These are phyloP conservation scores for Candida hispaniensis DNA, from an alignment of 805 yeast genomes.

Conservation along the genomic window DNA sequence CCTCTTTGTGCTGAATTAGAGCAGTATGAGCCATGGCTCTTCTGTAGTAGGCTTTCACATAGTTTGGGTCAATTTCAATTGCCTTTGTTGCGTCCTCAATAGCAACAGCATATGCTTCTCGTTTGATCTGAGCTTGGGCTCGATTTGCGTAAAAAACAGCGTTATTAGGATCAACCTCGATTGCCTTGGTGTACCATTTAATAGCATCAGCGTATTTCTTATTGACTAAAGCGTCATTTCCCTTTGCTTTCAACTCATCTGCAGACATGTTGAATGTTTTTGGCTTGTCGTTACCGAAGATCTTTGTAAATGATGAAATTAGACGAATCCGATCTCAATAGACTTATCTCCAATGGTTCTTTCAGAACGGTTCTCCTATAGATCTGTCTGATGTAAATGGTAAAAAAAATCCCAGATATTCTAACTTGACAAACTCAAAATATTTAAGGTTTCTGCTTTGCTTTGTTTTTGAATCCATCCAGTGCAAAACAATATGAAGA, in stretches of 20 bases:
- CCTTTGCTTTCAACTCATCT: slow-evolving; percentile 42
- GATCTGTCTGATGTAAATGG: too few species aligned
- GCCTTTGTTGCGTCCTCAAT: slow-evolving; percentile 68
- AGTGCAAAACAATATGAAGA: too few species aligned
- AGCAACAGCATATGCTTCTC: slow-evolving; percentile 81
- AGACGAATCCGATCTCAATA: too few species aligned
- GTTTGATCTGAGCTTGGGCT: slow-evolving; percentile 78
- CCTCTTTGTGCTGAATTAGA: slow-evolving; percentile 60
- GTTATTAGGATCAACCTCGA: slow-evolving; percentile 45
- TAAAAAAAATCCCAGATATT: too few species aligned
- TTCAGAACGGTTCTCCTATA: too few species aligned
- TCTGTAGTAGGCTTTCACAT: slow-evolving; percentile 75
- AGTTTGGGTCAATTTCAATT: slow-evolving; percentile 51
- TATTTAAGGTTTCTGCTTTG: too few species aligned
- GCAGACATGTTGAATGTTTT: slow-evolving; percentile 8
- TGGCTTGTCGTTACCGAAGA: too few species aligned
- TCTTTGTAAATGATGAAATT: too few species aligned
- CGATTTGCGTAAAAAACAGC: slow-evolving; percentile 73
- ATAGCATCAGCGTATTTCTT: slow-evolving; percentile 55
- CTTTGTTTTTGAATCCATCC: too few species aligned
- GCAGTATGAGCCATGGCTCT: slow-evolving; percentile 77
- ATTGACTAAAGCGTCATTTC: slow-evolving; percentile 53
- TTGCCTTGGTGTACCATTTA: slow-evolving; percentile 59
- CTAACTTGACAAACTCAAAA: too few species aligned
- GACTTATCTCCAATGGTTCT: too few species aligned